Base-by-base conservation (phyloP, 768 basidiomycete genomes). In the Pulveroboletus sp. region DNA sequence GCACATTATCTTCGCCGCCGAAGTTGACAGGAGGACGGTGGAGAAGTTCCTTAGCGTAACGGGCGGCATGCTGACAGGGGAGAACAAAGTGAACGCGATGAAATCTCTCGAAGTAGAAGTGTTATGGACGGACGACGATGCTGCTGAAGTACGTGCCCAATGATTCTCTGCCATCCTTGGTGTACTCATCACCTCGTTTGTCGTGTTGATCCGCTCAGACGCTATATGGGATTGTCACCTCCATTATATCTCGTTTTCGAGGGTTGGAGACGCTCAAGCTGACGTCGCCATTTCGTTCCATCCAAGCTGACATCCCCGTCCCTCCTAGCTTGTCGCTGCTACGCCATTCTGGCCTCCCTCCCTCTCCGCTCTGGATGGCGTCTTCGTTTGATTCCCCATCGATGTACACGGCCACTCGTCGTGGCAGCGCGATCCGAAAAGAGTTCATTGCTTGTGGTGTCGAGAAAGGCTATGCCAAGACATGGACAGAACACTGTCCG, bases 1-100 rank as follows among this genome's bases (percentile, higher is more conserved):
- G 67, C 60, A 61, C 27, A 44, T 67, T 32, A 33, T 67, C 36
- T 67, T 67, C 37, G 57, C 51, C 3, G 52, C 66, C n/a, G 67
- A 63, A 21, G 66, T 67, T n/a, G 66, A 67, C 43, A 67, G 62
- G 56, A 48, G 66, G 42, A 67, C 67, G 0, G 65, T 62, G 9
- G 66, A 69, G 36, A 67, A 67, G 30, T 67, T 67, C 33, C 61
- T 67, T 21, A 63, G 56, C 0, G 50, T 58, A 0, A 60, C 62
- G 15, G 66, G 66, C 14, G 53, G 48, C 31, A 57, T 59, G 42
- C 26, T 67, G 11, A 49, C 60, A 1, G 58, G 56, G 5, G 49
- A 43, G 12, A 38, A 50, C 31, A 58, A 51, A 27, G 15, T 30
- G 0, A 51, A 31, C 9, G 56, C 48, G 9, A 54, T 67, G 37